A percentile compares a stretch with the other conserved stretches of the same genome.
phyloP scores from a whole-genome alignment of 2,329 filamentous ascomycete species.

The Penicillium sp. region DNA sequence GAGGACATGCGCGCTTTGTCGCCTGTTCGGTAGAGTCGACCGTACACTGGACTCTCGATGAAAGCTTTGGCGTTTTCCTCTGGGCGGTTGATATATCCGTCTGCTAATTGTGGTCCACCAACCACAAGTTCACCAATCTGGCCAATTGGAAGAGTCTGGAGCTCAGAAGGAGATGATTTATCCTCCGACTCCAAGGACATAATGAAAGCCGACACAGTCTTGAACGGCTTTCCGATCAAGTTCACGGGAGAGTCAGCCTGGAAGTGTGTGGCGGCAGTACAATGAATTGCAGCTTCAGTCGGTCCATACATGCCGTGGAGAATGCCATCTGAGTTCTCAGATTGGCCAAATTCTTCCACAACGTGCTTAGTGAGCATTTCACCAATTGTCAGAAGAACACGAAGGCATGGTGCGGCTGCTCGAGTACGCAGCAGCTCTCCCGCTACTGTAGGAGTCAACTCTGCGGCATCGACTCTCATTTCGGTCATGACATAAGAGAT shows the following conservation, averaged over 20 bases:
- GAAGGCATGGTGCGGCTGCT: constrained; percentile 68
- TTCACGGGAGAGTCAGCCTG: constrained; percentile 60
- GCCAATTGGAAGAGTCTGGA: constrained; percentile 65
- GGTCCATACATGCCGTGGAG: constrained; percentile 95
- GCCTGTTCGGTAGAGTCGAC: constrained; percentile 79
- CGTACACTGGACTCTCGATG: constrained; percentile 65
- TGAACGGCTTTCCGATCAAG: constrained; percentile 77
- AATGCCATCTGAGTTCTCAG: constrained; percentile 59
- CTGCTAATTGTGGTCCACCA: constrained; percentile 78
- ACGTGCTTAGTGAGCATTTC: constrained; percentile 86
- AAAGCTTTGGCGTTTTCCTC: constrained; percentile 76
- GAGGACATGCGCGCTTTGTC: constrained; percentile 74
- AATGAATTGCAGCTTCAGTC: constrained; percentile 90
- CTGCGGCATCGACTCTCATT: constrained; percentile 78
- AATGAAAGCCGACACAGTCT: constrained; percentile 79
- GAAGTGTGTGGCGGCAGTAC: constrained; percentile 73
- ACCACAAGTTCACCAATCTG: constrained; percentile 79
- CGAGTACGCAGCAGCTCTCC: constrained; percentile 74
- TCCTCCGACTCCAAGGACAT: constrained; percentile 54
- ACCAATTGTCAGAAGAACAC: constrained; percentile 80
- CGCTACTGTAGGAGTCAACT: constrained; percentile 86
- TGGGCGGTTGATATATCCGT: constrained; percentile 78
- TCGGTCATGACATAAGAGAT: constrained; percentile 68
- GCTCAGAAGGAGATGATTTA: constrained; percentile 25
- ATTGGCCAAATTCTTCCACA: constrained; percentile 76